Percentiles rank a stretch among this genome's conserved stretches.
Evolutionary conservation across 805 yeast genomes (phyloP).

Genomic region (Teunomyces gatunensis): DNA sequence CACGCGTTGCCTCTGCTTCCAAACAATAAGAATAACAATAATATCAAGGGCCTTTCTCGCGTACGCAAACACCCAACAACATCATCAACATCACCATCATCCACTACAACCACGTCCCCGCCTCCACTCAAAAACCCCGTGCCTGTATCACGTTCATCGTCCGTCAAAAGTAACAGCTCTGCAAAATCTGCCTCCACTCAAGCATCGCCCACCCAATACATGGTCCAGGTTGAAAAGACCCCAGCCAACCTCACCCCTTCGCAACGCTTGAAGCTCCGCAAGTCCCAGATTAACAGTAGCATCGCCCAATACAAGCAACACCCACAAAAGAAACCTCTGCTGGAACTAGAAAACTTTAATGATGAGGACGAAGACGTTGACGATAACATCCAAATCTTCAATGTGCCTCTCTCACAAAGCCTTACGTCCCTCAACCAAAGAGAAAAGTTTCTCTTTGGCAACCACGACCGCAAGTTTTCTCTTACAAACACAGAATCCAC

Average conservation of each 20-base stretch:
- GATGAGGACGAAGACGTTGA: conserved; percentile 33
- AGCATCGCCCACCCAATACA: conserved; percentile 10
- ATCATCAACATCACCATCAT: not conserved
- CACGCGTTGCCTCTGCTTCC: not conserved
- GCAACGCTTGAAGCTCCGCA: conserved; percentile 27
- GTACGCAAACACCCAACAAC: not conserved
- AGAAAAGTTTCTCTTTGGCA: conserved; percentile 27
- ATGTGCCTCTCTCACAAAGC: conserved; percentile 64
- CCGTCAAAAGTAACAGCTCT: conserved; percentile 13
- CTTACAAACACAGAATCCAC: conserved; percentile 35
- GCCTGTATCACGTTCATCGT: conserved; percentile 14
- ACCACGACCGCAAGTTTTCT: conserved; percentile 17
- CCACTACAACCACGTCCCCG: conserved; percentile 2
- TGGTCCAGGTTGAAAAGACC: conserved; percentile 20
- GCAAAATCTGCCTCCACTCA: conserved; percentile 1
- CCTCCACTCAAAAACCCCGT: conserved; percentile 17
- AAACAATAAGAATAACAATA: too few relatives aligned
- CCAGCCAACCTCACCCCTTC: conserved; percentile 29
- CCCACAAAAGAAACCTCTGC: conserved; percentile 1
- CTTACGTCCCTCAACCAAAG: conserved; percentile 37
- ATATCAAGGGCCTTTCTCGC: not conserved
- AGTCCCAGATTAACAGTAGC: conserved; percentile 21
- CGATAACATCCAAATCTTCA: conserved; percentile 52
- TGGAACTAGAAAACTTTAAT: not conserved
- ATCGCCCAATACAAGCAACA: conserved; percentile 18